These are phyloP conservation scores for Acephala macrosclerotiorum DNA, from an alignment of 2,329 filamentous ascomycete species.

Conservation along the genomic window DNA sequence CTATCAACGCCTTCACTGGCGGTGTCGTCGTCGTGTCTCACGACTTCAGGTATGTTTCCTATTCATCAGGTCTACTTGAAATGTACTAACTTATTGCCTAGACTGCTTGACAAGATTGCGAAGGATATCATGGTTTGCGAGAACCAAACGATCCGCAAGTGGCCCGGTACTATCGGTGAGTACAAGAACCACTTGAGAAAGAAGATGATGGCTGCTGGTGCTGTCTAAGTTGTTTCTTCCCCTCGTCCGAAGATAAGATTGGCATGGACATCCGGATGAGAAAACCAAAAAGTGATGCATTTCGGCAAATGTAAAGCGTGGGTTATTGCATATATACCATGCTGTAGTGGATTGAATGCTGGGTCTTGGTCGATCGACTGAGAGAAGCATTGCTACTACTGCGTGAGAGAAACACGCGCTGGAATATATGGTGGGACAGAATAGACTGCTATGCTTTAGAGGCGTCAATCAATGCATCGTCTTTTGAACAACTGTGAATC, in stretches of 20 bases:
- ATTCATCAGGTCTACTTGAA: not conserved
- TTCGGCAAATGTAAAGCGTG: slow-evolving; percentile 19
- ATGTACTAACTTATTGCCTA: slow-evolving; percentile 45
- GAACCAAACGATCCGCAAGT: slow-evolving; percentile 90
- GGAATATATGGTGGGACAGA: slow-evolving; percentile 18
- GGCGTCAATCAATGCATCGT: slow-evolving; percentile 26
- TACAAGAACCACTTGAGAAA: slow-evolving; percentile 99
- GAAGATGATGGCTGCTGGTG: slow-evolving; percentile 94
- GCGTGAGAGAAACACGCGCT: slow-evolving; percentile 23
- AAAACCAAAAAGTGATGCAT: slow-evolving; percentile 36
- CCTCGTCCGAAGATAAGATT: not conserved
- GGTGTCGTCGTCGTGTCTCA: slow-evolving; percentile 73
- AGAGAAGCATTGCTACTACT: slow-evolving; percentile 28
- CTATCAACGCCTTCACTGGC: slow-evolving; percentile 92
- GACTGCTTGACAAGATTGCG: slow-evolving; percentile 68
- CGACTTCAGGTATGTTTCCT: slow-evolving; percentile 85
- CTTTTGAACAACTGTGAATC: not conserved
- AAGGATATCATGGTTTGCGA: slow-evolving; percentile 99
- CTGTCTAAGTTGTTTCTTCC: slow-evolving; percentile 67
- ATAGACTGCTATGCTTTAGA: slow-evolving; percentile 42
- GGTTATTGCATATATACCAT: slow-evolving; percentile 28
- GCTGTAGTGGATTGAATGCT: slow-evolving; percentile 32
- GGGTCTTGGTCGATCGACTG: slow-evolving; percentile 14
- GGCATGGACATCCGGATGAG: slow-evolving; percentile 14
- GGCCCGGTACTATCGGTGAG: slow-evolving; percentile 87